A percentile compares a stretch with the other conserved stretches of the same genome.
These are phyloP conservation scores for Astrephomene gubernaculifera DNA, from an alignment of 139 green algal species.

Conservation along the genomic window DNA sequence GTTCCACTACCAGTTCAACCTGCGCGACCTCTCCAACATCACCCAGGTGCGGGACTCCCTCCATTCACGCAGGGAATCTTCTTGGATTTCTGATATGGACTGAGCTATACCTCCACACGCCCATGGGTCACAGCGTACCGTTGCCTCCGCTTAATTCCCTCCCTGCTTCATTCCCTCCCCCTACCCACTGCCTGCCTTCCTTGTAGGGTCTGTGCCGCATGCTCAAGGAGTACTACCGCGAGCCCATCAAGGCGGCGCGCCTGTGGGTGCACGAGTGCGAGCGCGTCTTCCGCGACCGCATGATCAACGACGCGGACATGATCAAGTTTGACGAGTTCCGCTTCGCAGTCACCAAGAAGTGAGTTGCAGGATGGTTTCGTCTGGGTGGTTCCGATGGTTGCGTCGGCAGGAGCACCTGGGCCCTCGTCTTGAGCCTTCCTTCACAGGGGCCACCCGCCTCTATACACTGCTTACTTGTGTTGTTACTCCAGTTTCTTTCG, in stretches of 20 bases:
- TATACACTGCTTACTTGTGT: no score
- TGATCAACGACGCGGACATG: slow-evolving; percentile 78
- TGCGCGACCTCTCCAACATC: slow-evolving; percentile 89
- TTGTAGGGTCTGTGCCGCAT: slow-evolving; percentile 82
- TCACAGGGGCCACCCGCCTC: no score
- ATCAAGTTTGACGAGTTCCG: slow-evolving; percentile 83
- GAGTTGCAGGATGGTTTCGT: no score
- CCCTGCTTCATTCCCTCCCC: slow-evolving; percentile 83
- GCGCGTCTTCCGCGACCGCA: slow-evolving; percentile 86
- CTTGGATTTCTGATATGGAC: no score
- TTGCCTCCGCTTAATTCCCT: no score
- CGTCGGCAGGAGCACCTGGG: no score
- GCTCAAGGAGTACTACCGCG: slow-evolving; percentile 79
- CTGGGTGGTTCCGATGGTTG: no score
- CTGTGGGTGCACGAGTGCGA: slow-evolving; percentile 94
- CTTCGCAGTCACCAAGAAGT: slow-evolving; percentile 83
- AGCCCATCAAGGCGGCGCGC: slow-evolving; percentile 81
- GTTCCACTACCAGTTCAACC: slow-evolving; percentile 95
- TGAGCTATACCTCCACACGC: no score
- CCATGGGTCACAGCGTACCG: no score
- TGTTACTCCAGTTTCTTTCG: no score
- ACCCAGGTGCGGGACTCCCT: slow-evolving; percentile 85
- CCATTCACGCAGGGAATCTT: no score
- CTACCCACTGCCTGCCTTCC: neutral
- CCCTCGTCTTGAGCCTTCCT: no score